Evolutionary conservation across 192 early-diverging fungal species (phyloP), one percentile per base, ranked within the genome.

Genomic region (Gamsiella multidivaricata): DNA sequence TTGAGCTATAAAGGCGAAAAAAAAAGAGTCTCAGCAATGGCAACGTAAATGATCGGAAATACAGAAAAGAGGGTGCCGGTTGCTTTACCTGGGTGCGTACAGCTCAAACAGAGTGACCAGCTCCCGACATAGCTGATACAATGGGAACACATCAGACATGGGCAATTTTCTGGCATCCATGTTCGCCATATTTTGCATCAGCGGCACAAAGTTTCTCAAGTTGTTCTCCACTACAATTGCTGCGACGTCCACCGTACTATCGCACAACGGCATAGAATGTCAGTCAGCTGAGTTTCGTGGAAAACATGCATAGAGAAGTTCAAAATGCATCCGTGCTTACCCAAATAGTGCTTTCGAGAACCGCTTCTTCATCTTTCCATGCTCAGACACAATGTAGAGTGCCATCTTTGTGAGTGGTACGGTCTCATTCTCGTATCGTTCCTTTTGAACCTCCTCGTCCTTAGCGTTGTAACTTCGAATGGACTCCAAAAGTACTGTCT

Each of bases 101-200:
- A 65, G 61, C 53, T 83, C 83, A 65, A 83, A 87, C 11, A 89
- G 56, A 34, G 68, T 37, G 25, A 86, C 85, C 22, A 89, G 31
- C 14, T 62, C 71, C 12, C 81, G 70, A 6, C 86, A 81, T 32
- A 84, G 80, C 49, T 87, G 70, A n/a, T 89, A 89, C 20, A 89
- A 66, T n/a, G 84, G 81, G 71, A 89, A 87, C 14, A 81, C 79
- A 45, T 72, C 70, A 14, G 81, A 69, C 57, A 84, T 83, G 2
- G 83, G 80, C 2, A 84, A 65, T 60, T 73, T 84, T 33, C 61
- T 71, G 17, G 79, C 81, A 46, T 83, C 78, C 52, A 83, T 66
- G 51, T 83, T 71, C 29, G 85, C 80, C 80, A 82, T 83, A 52
- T 87, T 87, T 39, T 89, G 83, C 81, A 89, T 87, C 55, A 87